phyloP scores from a whole-genome alignment of 495 filamentous ascomycete species.

The Cetradonia linearis region DNA sequence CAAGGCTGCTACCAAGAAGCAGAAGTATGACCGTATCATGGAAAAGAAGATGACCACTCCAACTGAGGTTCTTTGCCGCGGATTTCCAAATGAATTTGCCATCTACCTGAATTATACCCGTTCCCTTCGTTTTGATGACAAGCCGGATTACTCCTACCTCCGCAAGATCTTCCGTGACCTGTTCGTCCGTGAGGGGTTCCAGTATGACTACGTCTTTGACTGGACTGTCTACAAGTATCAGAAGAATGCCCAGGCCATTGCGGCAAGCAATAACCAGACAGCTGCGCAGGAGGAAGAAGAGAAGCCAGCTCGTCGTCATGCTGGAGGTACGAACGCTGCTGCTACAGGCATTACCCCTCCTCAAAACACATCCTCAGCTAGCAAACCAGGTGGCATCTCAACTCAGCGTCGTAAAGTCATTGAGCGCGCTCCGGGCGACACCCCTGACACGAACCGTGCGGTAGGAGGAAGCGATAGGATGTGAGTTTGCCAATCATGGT shows the following conservation, averaged over 20 bases:
- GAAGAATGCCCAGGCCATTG: conserved; percentile 92
- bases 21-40: conserved; percentile 99
- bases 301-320: conserved; percentile 51
- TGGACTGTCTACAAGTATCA: conserved; percentile 99
- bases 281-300: conserved; percentile 63
- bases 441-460: conserved; percentile 76
- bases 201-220: conserved; percentile 99
- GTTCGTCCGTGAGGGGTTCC: conserved; percentile 98
- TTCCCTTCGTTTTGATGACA: conserved; percentile 97
- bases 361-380: conserved; percentile 42
- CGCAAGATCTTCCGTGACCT: conserved; percentile 99
- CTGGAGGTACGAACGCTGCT: conserved; percentile 46
- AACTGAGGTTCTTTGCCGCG: conserved; percentile 97
- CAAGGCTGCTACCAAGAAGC: conserved; percentile 99
- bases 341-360: conserved; percentile 51
- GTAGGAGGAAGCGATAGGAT: conserved; percentile 94
- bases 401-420: conserved; percentile 78
- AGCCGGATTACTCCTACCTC: conserved; percentile 99
- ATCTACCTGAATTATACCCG: conserved; percentile 99
- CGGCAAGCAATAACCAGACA: conserved; percentile 61
- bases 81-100: conserved; percentile 98
- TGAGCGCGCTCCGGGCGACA: conserved; percentile 54
- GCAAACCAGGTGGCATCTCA: conserved; percentile 62
- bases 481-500: conserved; percentile 81
- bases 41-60: conserved; percentile 99